Evolutionary conservation across 2,329 filamentous ascomycete species (phyloP).

Genomic region (Pyrenophora graminea): DNA sequence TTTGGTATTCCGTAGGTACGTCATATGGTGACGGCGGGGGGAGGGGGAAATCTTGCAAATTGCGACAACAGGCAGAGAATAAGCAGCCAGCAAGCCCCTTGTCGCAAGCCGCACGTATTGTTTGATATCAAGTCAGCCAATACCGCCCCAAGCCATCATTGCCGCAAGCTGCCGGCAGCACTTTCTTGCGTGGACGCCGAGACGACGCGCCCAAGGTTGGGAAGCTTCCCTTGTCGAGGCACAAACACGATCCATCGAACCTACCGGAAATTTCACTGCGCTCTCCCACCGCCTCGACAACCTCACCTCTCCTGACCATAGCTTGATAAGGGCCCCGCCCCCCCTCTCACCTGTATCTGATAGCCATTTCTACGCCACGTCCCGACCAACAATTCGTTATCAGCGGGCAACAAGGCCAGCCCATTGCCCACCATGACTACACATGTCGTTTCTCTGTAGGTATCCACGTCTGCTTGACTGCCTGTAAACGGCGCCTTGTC

Average conservation of each 20-base stretch:
- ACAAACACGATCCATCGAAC: conserved; percentile 15
- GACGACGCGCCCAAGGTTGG: conserved; percentile 5
- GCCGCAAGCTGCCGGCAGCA: not conserved
- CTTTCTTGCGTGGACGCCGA: conserved; percentile 9
- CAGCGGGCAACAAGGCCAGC: conserved; percentile 8
- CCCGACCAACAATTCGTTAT: conserved; percentile 3
- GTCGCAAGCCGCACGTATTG: conserved; percentile 1
- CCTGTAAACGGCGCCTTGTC: not conserved
- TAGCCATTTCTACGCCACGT: conserved; percentile 9
- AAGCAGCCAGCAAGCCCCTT: conserved; percentile 5
- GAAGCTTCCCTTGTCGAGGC: conserved; percentile 5
- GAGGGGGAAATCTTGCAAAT: conserved; percentile 16
- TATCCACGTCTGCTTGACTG: conserved; percentile 17
- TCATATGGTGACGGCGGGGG: conserved; percentile 15
- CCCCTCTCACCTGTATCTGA: not conserved
- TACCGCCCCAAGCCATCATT: not conserved
- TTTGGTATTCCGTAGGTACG: conserved; percentile 11
- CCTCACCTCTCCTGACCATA: conserved; percentile 3
- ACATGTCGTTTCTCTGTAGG: conserved; percentile 63
- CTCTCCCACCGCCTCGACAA: conserved; percentile 10
- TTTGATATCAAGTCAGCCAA: conserved; percentile 15
- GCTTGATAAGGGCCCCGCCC: not conserved
- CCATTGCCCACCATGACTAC: conserved; percentile 56
- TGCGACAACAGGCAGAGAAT: conserved; percentile 6
- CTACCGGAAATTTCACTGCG: conserved; percentile 14